Evolutionary conservation across 2,329 filamentous ascomycete species (phyloP).

Genomic region (Tolypocladium ovalisporum): DNA sequence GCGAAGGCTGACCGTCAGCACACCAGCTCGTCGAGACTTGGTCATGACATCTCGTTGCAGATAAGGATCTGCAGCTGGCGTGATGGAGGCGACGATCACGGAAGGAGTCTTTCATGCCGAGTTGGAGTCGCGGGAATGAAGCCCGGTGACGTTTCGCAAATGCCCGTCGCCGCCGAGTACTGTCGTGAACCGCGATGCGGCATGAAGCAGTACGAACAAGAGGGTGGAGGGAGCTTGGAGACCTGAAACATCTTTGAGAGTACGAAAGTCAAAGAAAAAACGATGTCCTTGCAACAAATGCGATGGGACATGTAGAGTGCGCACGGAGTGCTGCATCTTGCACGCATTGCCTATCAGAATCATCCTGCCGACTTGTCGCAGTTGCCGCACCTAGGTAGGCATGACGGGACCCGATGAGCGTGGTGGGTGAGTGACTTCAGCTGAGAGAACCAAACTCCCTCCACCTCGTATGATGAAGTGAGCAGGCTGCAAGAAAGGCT

Average conservation of each 20-base stretch:
- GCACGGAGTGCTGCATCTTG: background rate
- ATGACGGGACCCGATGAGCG: no score
- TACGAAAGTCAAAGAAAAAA: background rate
- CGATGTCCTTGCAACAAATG: background rate
- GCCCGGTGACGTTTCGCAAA: background rate
- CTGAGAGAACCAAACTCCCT: no score
- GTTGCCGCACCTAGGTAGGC: no score
- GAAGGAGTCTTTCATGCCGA: background rate
- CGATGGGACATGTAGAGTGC: background rate
- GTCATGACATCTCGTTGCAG: background rate
- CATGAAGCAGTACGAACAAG: background rate
- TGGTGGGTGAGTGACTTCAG: no score
- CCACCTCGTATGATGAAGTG: no score
- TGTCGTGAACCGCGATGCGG: background rate
- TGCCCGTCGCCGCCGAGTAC: background rate
- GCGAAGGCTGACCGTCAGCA: background rate
- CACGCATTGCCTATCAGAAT: background rate
- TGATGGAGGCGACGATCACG: background rate
- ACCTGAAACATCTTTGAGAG: background rate
- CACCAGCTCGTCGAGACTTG: background rate
- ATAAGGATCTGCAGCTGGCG: background rate
- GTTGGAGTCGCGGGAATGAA: background rate
- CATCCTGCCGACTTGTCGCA: no score
- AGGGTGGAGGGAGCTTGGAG: background rate
- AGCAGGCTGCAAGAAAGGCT: no score